Conservation (phyloP, 306 rosid genomes). For the Trifolium subterraneum region DNA sequence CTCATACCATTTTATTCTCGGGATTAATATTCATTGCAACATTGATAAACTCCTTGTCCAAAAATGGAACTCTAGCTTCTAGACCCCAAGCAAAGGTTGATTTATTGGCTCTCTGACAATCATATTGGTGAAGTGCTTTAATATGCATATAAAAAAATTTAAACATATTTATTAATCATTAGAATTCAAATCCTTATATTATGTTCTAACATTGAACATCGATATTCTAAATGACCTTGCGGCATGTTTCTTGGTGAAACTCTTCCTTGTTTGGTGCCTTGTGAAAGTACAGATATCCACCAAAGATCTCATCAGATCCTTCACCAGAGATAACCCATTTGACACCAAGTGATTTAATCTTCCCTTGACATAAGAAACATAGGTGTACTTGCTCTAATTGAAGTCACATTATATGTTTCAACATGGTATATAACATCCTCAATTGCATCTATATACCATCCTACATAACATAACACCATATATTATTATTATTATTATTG, state of each 20-base stretch:
- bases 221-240: slow-evolving; percentile 60
- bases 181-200: not conserved
- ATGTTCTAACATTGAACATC: slow-evolving; percentile 26
- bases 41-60: slow-evolving; percentile 81
- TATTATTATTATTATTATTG: not conserved
- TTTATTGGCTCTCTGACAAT: slow-evolving; percentile 91
- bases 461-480: slow-evolving; percentile 46
- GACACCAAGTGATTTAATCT: slow-evolving; percentile 95
- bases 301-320: slow-evolving; percentile 96
- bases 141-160: slow-evolving; percentile 55
- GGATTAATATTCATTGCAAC: slow-evolving; percentile 93
- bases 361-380: slow-evolving; percentile 96
- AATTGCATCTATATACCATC: slow-evolving; percentile 97
- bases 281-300: slow-evolving; percentile 95
- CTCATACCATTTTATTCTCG: slow-evolving; percentile 68
- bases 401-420: slow-evolving; percentile 94
- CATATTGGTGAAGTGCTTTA: slow-evolving; percentile 88
- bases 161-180: not conserved
- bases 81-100: slow-evolving; percentile 95
- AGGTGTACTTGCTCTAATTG: slow-evolving; percentile 96
- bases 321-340: slow-evolving; percentile 97
- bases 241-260: slow-evolving; percentile 91
- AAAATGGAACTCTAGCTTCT: slow-evolving; percentile 93
- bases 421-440: slow-evolving; percentile 94
- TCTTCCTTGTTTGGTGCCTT: slow-evolving; percentile 99